These are phyloP conservation scores for Eimeria necatrix DNA, from an alignment of 169 alveolate species.

Conservation along the genomic window DNA sequence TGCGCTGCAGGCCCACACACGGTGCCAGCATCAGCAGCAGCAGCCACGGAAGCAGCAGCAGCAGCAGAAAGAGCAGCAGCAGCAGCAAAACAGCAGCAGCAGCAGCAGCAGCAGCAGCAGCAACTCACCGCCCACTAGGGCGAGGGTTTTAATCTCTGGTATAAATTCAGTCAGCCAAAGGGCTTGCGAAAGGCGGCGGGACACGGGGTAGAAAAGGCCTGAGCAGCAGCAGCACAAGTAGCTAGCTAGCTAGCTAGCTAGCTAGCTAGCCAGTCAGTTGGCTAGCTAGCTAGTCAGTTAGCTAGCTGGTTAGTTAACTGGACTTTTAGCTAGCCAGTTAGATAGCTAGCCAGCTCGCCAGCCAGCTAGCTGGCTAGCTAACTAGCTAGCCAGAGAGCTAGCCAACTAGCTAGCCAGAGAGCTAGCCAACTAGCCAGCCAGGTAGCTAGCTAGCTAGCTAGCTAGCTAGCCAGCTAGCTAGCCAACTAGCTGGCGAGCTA, in stretches of 20 bases:
- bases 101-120: constrained; percentile 25
- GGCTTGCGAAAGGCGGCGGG: constrained; percentile 15
- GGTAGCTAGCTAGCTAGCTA: neutral
- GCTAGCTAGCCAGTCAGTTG: neutral
- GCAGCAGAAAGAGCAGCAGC: neutral
- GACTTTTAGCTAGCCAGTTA: no score
- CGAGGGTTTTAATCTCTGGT: constrained; percentile 1
- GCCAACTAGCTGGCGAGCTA: neutral
- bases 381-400: neutral
- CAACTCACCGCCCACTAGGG: neutral
- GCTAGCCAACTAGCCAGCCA: neutral
- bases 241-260: no score
- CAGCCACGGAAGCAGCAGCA: no score
- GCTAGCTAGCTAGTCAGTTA: neutral
- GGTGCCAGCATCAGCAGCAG: no score
- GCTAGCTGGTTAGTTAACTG: neutral
- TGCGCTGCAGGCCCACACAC: no score
- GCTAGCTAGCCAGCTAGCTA: neutral
- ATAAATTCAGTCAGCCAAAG: constrained; percentile 18
- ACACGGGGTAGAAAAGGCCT: neutral
- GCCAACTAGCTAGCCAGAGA: neutral
- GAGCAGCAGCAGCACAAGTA: neutral
- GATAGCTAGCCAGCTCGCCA: neutral
- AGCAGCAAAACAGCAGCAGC: neutral
- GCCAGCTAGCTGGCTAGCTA: neutral